Conservation (phyloP, 129 eudicot genomes). For the Flaveria linearis region DNA sequence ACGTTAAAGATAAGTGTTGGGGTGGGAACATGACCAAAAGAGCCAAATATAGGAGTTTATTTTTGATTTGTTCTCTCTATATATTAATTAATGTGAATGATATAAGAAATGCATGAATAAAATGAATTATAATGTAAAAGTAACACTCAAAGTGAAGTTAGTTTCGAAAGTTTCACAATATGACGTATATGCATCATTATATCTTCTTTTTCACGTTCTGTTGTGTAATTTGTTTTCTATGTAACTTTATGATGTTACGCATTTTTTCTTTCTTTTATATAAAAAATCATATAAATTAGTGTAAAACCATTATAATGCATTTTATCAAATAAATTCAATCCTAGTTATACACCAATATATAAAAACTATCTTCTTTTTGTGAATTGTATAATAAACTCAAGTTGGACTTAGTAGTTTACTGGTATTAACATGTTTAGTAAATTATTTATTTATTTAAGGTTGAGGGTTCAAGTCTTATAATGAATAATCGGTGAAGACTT, state of each 20-base stretch:
- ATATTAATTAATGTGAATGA: slow-evolving; percentile 11
- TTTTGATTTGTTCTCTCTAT: slow-evolving; percentile 20
- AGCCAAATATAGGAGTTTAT: background rate
- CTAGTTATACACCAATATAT: background rate
- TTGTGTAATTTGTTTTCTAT: background rate
- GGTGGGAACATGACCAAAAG: slow-evolving; percentile 19
- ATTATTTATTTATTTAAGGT: too few relatives aligned
- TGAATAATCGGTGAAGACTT: too few relatives aligned
- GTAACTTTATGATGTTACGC: background rate
- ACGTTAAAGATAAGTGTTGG: slow-evolving; percentile 12
- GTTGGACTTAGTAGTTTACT: too few relatives aligned
- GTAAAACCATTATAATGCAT: background rate
- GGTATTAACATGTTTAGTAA: too few relatives aligned
- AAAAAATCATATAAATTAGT: background rate
- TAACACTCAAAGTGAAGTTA: background rate
- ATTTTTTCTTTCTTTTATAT: background rate
- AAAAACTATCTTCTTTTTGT: background rate
- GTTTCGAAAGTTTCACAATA: slow-evolving; percentile 5
- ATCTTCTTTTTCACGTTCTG: background rate
- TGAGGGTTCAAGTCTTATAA: too few relatives aligned
- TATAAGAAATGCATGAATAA: slow-evolving; percentile 1
- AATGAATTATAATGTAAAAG: background rate
- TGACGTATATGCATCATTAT: slow-evolving; percentile 3
- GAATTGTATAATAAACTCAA: background rate
- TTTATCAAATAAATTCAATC: background rate